These are phyloP conservation scores for Colletotrichum salicis DNA, from an alignment of 2,329 filamentous ascomycete genomes.

Conservation along the genomic window DNA sequence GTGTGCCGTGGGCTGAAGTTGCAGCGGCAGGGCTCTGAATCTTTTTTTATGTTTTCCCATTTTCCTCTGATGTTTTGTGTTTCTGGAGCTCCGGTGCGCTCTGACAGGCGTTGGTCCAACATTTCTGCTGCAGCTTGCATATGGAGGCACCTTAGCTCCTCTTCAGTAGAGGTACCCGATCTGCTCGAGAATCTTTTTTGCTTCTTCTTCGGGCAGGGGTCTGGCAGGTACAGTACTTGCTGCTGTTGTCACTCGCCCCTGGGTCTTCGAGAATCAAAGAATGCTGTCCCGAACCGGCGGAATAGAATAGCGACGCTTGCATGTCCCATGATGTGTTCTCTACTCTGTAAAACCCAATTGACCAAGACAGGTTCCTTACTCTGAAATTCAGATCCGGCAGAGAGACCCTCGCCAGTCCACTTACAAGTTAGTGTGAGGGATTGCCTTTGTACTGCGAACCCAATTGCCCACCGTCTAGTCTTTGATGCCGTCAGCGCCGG, in stretches of 20 bases:
- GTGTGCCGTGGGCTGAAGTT: slow-evolving; percentile 12
- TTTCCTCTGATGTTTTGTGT: slow-evolving; percentile 15
- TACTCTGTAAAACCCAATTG: neutral
- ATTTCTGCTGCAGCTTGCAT: slow-evolving; percentile 26
- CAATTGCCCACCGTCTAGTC: slow-evolving; percentile 15
- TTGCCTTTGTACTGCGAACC: slow-evolving; percentile 12
- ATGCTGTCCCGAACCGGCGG: neutral
- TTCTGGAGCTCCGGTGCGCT: slow-evolving; percentile 31
- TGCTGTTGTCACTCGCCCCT: neutral
- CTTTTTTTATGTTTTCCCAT: neutral
- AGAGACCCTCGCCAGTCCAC: neutral
- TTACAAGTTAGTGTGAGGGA: slow-evolving; percentile 10
- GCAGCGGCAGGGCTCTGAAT: slow-evolving; percentile 3
- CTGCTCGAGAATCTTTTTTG: slow-evolving; percentile 3
- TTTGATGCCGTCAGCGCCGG: slow-evolving; percentile 28
- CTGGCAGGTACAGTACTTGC: slow-evolving; percentile 5
- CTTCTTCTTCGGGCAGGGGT: slow-evolving; percentile 1
- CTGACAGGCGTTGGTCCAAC: slow-evolving; percentile 23
- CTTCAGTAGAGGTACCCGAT: slow-evolving; percentile 24
- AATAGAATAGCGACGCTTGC: slow-evolving; percentile 23
- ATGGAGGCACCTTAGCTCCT: slow-evolving; percentile 11
- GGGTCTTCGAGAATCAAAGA: no score
- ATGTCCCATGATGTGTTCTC: neutral
- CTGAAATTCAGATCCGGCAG: slow-evolving; percentile 2
- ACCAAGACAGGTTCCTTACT: neutral